Evolutionary conservation across 345 rosid species (phyloP).

Genomic region (Raphanus sativus): DNA sequence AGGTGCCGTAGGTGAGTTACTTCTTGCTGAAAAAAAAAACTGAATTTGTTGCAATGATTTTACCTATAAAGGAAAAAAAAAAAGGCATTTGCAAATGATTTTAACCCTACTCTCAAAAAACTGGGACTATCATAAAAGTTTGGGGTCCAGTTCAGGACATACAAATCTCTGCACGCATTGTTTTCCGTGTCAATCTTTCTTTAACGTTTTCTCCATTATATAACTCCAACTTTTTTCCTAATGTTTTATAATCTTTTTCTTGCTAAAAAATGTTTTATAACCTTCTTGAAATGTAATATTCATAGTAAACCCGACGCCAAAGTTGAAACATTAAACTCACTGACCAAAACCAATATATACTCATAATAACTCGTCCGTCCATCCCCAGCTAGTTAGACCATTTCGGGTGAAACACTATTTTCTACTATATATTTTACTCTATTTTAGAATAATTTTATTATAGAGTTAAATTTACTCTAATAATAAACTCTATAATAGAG

Average conservation of each 20-base stretch:
- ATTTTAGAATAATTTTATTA: too few relatives aligned
- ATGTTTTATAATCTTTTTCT: too few relatives aligned
- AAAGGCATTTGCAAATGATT: slow-evolving; percentile 33
- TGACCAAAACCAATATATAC: not conserved
- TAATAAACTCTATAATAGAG: too few relatives aligned
- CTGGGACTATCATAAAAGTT: slow-evolving; percentile 24
- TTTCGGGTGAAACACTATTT: too few relatives aligned
- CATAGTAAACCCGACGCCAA: slow-evolving; percentile 1
- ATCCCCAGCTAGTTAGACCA: not conserved
- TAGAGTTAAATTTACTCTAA: too few relatives aligned
- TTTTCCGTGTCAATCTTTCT: slow-evolving; percentile 32
- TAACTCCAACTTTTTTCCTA: too few relatives aligned
- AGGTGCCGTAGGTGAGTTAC: too few relatives aligned
- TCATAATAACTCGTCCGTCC: not conserved
- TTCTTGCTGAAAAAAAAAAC: not conserved
- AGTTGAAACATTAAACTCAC: not conserved
- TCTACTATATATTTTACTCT: too few relatives aligned
- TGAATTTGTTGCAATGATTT: too few relatives aligned
- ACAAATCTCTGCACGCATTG: slow-evolving; percentile 26
- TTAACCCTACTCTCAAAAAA: slow-evolving; percentile 27
- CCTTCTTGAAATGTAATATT: not conserved
- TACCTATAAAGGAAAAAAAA: not conserved
- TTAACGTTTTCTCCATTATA: too few relatives aligned
- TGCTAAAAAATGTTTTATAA: too few relatives aligned
- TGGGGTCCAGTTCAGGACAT: not conserved